Conservation (phyloP, 2,329 filamentous ascomycete species). For the Cladosporium sp. region DNA sequence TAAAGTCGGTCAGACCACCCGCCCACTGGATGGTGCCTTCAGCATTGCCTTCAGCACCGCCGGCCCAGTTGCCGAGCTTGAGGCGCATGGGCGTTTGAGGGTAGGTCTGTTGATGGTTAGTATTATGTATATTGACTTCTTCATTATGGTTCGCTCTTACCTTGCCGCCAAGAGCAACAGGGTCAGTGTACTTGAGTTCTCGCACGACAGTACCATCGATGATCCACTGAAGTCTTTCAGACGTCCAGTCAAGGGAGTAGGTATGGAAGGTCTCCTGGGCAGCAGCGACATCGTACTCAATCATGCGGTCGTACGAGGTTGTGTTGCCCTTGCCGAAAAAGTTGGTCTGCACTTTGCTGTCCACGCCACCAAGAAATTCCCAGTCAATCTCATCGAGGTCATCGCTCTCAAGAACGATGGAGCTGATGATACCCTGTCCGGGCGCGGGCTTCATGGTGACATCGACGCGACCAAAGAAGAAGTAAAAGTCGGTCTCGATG, state of each 20-base stretch:
- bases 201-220: constrained; percentile 64
- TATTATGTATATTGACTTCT: constrained; percentile 57
- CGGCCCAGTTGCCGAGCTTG: constrained; percentile 46
- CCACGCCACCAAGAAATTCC: constrained; percentile 67
- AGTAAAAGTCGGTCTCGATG: constrained; percentile 71
- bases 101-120: constrained; percentile 57
- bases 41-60: constrained; percentile 42
- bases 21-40: constrained; percentile 61
- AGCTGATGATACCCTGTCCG: constrained; percentile 65
- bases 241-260: constrained; percentile 69
- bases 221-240: constrained; percentile 59
- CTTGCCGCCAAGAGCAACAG: constrained; percentile 51
- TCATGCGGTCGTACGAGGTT: constrained; percentile 63
- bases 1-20: constrained; percentile 50
- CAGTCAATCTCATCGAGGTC: constrained; percentile 84
- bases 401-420: constrained; percentile 75
- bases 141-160: constrained; percentile 38
- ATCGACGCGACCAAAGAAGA: constrained; percentile 57
- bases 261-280: constrained; percentile 58
- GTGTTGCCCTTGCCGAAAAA: constrained; percentile 70
- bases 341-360: constrained; percentile 60
- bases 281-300: constrained; percentile 52
- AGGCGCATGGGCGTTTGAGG: constrained; percentile 73
- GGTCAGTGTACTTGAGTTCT: constrained; percentile 59
- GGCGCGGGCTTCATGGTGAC: constrained; percentile 43